Evolutionary conservation across 257 asterid species (phyloP).

Genomic region (Forsythia suspensa): DNA sequence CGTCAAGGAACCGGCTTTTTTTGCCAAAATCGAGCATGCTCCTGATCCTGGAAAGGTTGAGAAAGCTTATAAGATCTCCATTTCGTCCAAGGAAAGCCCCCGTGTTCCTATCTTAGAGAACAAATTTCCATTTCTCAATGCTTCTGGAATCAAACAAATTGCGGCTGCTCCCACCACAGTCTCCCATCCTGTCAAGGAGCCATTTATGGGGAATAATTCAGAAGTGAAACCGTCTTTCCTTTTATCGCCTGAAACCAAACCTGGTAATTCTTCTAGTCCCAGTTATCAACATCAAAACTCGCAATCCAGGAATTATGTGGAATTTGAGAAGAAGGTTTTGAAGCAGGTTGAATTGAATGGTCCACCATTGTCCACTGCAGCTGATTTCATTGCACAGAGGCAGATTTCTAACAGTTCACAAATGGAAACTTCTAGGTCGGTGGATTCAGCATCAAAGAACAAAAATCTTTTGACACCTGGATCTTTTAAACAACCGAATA

Average conservation of each 20-base stretch:
- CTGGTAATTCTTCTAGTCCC: constrained; percentile 34
- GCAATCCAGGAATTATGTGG: constrained; percentile 42
- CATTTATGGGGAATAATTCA: constrained; percentile 36
- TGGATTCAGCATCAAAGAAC: constrained; percentile 45
- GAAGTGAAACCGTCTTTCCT: constrained; percentile 50
- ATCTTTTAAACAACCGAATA: constrained; percentile 51
- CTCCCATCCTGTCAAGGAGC: constrained; percentile 30
- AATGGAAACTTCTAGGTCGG: constrained; percentile 41
- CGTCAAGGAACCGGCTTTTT: constrained; percentile 63
- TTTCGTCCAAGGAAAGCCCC: constrained; percentile 32
- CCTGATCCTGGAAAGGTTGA: constrained; percentile 35
- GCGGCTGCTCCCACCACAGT: constrained; percentile 30
- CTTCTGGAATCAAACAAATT: constrained; percentile 43
- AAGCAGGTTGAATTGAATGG: constrained; percentile 61
- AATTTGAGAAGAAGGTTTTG: constrained; percentile 46
- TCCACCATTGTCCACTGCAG: constrained; percentile 36
- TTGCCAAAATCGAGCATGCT: constrained; percentile 38
- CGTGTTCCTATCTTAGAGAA: constrained; percentile 34
- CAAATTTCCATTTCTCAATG: constrained; percentile 44
- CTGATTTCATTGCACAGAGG: constrained; percentile 38
- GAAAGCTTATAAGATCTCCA: constrained; percentile 26
- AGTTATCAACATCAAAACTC: constrained; percentile 47
- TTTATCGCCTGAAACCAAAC: constrained; percentile 43
- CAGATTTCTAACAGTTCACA: constrained; percentile 43
- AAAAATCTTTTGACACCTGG: constrained; percentile 41